These are phyloP conservation scores for Termitomyces titanicus DNA, from an alignment of 768 basidiomycete species.

Conservation along the genomic window DNA sequence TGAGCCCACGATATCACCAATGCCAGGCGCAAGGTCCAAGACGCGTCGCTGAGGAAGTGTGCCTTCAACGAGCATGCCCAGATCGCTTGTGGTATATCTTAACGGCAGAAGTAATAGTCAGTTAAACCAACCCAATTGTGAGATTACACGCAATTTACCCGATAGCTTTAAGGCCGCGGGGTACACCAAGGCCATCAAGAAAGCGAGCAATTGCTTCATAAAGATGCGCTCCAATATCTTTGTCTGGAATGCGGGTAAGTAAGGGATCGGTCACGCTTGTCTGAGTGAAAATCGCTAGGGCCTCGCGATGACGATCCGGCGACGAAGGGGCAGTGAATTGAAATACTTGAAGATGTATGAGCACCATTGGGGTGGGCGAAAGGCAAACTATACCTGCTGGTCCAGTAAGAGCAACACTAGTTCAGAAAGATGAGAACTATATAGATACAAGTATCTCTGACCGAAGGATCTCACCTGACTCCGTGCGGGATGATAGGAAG, in stretches of 20 bases:
- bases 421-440: background rate
- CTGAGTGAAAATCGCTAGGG: constrained; percentile 75
- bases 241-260: constrained; percentile 70
- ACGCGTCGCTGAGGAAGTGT: constrained; percentile 91
- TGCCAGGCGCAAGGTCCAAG: constrained; percentile 87
- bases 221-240: constrained; percentile 72
- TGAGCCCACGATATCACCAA: constrained; percentile 77
- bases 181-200: constrained; percentile 80
- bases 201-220: constrained; percentile 88
- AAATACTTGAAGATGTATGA: constrained; percentile 55
- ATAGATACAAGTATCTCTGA: background rate
- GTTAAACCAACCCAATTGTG: background rate
- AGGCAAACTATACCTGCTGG: constrained; percentile 55
- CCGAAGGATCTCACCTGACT: constrained; percentile 47
- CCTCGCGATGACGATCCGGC: constrained; percentile 87
- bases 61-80: constrained; percentile 79
- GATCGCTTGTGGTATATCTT: constrained; percentile 64
- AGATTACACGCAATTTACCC: constrained; percentile 36
- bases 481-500: constrained; percentile 94
- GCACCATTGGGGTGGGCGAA: background rate
- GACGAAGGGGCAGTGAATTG: constrained; percentile 94
- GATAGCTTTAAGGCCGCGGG: constrained; percentile 80
- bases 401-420: constrained; percentile 81
- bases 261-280: constrained; percentile 65
- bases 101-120: background rate